These are phyloP conservation scores for Zarea fungicola DNA, from an alignment of 2,329 filamentous ascomycete genomes.

Conservation along the genomic window DNA sequence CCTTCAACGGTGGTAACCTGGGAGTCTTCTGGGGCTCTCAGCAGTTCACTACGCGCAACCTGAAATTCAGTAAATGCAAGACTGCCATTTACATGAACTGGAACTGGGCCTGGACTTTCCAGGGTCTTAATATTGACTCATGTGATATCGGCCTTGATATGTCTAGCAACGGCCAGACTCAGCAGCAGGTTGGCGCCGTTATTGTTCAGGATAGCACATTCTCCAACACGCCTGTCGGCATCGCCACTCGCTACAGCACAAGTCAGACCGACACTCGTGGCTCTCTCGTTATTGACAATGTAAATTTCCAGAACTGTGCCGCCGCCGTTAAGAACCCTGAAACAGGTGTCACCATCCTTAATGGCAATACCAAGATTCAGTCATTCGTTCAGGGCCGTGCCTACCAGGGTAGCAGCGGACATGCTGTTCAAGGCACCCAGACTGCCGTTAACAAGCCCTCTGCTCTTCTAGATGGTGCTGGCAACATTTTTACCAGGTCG, in stretches of 20 bases:
- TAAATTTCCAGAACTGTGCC: constrained; percentile 70
- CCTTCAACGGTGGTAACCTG: constrained; percentile 75
- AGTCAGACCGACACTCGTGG: constrained; percentile 65
- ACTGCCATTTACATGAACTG: constrained; percentile 87
- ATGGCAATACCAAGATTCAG: constrained; percentile 61
- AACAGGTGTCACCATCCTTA: constrained; percentile 56
- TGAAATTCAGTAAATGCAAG: constrained; percentile 75
- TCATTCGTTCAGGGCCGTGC: constrained; percentile 77
- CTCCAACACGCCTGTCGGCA: constrained; percentile 66
- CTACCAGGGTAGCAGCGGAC: constrained; percentile 49
- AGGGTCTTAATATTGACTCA: constrained; percentile 68
- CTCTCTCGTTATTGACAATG: constrained; percentile 81
- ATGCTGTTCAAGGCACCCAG: constrained; percentile 56
- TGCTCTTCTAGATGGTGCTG: constrained; percentile 56
- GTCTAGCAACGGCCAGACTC: constrained; percentile 54
- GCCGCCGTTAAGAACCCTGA: constrained; percentile 58
- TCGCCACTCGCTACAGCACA: constrained; percentile 64
- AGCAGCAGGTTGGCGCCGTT: constrained; percentile 79
- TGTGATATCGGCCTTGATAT: constrained; percentile 76
- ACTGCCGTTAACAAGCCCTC: constrained; percentile 56
- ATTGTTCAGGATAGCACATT: constrained; percentile 77
- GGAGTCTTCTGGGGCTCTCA: constrained; percentile 80
- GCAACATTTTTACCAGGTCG: constrained; percentile 72
- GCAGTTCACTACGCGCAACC: constrained; percentile 80
- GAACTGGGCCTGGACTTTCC: constrained; percentile 85